phyloP scores from a whole-genome alignment of 2,329 filamentous ascomycete species.

The Lasiodiplodia theobromae region DNA sequence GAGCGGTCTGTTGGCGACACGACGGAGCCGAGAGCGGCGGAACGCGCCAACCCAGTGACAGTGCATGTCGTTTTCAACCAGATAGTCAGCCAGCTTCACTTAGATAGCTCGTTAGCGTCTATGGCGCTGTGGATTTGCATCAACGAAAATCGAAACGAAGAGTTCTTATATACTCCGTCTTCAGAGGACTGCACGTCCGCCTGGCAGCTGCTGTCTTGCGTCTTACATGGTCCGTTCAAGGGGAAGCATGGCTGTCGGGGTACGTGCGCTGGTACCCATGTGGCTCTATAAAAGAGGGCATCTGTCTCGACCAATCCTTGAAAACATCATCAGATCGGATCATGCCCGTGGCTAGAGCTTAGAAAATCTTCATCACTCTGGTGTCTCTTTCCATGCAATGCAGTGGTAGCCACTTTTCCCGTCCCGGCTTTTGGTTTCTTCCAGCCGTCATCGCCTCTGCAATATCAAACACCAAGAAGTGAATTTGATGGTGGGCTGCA shows the following conservation, averaged over 20 bases:
- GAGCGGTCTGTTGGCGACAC: background rate
- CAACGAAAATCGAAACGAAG: too few relatives aligned
- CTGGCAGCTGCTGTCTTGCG: background rate
- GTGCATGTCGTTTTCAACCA: fast-evolving
- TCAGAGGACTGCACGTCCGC: background rate
- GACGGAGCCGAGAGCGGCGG: background rate
- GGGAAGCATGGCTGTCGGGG: background rate
- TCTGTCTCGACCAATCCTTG: too few relatives aligned
- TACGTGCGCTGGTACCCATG: background rate
- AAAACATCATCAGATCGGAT: too few relatives aligned
- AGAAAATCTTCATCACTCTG: too few relatives aligned
- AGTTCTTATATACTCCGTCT: background rate
- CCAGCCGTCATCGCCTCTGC: background rate
- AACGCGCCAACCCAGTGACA: too few relatives aligned
- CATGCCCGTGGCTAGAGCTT: too few relatives aligned
- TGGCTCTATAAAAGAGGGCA: background rate
- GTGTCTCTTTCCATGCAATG: too few relatives aligned
- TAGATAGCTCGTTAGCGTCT: too few relatives aligned
- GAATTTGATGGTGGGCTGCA: background rate
- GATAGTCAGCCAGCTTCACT: too few relatives aligned
- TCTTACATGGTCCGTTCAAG: background rate
- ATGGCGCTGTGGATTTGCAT: too few relatives aligned
- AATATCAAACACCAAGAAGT: background rate
- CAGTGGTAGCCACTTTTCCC: background rate
- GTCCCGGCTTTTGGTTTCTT: too few relatives aligned